Evolutionary conservation across 225 moss, liverwort and hornwort species (phyloP).

Genomic region (Marchantia paleacea): DNA sequence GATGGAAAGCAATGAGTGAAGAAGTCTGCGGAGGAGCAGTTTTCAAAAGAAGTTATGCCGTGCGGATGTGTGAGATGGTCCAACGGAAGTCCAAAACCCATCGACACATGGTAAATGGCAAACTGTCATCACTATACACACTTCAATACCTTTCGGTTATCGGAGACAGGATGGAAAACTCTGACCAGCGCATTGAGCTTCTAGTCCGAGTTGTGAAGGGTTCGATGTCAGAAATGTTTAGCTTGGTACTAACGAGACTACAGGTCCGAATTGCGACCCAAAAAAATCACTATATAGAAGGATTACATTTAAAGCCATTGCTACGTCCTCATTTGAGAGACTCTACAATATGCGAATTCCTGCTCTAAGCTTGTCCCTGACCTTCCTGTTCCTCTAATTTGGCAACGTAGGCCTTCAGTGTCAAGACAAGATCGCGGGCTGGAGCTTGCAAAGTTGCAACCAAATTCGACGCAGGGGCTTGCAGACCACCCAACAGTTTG

Average conservation of each 20-base stretch:
- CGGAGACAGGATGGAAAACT: not conserved
- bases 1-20: too few species aligned
- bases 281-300: not conserved
- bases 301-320: not conserved
- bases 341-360: not conserved
- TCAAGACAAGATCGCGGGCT: constrained; percentile 67
- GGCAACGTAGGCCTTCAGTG: constrained; percentile 79
- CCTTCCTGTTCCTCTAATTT: constrained; percentile 79
- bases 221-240: not conserved
- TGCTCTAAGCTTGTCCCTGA: constrained; percentile 15
- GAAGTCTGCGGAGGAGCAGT: too few species aligned
- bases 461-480: constrained; percentile 62
- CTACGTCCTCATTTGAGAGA: not conserved
- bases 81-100: not conserved
- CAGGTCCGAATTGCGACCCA: not conserved
- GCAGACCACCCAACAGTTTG: constrained; percentile 64
- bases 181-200: not conserved
- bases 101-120: not conserved
- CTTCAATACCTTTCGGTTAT: not conserved
- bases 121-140: not conserved
- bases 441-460: constrained; percentile 86
- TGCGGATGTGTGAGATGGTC: not conserved
- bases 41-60: not conserved
- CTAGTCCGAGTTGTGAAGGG: not conserved
- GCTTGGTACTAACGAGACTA: not conserved